Evolutionary conservation across 768 basidiomycete species (phyloP), one percentile per base, ranked within the genome.

Genomic region (Mycena olivaceomarginata): DNA sequence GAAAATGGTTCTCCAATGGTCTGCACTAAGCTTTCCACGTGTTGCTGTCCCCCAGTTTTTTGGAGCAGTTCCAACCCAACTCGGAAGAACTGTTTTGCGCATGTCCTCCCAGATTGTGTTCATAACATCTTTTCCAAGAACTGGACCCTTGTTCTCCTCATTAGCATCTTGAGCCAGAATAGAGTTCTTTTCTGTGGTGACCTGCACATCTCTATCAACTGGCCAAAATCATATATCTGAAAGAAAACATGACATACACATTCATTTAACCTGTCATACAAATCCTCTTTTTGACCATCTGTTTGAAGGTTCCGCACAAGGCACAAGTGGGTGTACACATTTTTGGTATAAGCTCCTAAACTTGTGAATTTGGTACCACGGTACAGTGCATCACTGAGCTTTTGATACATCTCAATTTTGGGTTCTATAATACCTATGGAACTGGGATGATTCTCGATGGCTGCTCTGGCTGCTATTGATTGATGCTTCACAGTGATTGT

Each of bases 1-100:
- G 72, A 83, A 84, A 2, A 83, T 72, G 2, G 81, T 81, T 5
- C 84, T 70, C 85, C 86, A 89, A 41, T 89, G 83, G 57, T 87
- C 84, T 0, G 86, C 86, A 43, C 78, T 82, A 10, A 86, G 82
- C 60, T 85, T 85, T 22, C 84, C 84, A 7, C 79, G 67, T 67
- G 43, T 81, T 10, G 40, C n/a, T 56, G 81, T 81, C 13, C 84
- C 77, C 82, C 76, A 77, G 66, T 80, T 69, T 39, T 77, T 31
- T 39, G 82, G 82, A 57, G 82, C 78, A 15, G 67, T 16, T 22
- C 74, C 46, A 56, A 82, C 59, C 82, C 84, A 81, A 18, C 64
- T 78, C 31, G 83, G 83, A 20, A 86, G 75, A 22, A 75, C 51
- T 25, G 83, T 83, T 13, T 66, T 63, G 41, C 60, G n/a, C 82